Evolutionary conservation across 1,139 yeast genomes (phyloP), one percentile per base, ranked within the genome.

Genomic region (Kurtzmaniella quercitrusa): DNA sequence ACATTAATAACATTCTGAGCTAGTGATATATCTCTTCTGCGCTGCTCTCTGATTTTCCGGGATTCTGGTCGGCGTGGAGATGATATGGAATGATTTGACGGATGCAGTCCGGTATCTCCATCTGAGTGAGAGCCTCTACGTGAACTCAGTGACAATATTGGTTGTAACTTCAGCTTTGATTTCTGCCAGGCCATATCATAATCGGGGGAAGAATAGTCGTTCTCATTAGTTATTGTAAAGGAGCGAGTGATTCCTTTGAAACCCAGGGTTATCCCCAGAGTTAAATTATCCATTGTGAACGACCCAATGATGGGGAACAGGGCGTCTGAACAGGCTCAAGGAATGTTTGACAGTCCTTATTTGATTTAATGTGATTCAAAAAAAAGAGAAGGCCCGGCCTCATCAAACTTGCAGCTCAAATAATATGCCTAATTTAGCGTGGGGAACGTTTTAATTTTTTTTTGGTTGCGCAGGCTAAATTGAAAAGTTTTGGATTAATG

Each of bases 1-100:
- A 68, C 68, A 43, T 56, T 55, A n/a, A 65, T 44, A 4, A 65
- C 51, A 42, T 60, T 60, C 17, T 53, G 51, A 17, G 63, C 44
- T 3, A 60, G 49, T 22, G 61, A 14, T 30, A 30, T 3, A 8
- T 16, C 18, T 30, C 11, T 16, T 14, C 34, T 30, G 15, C 34
- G 34, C 6, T 8, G 34, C 15, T 14, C 34, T 14, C 8, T 9
- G 7, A 3, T 12, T 5, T 30, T 9, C n/a, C 18, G 18, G 9
- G 34, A 12, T 3, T 14, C 8, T 14, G 16, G 16, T 16, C 34
- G 34, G 15, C 11, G 18, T 14, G 15, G 5, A 18, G 26, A 17
- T 19, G 37, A 9, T 19, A 11, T 5, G 26, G 23, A 19, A 5
- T 26, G 30, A 14, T 26, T 26, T 4, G 15, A 12, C 12, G 4